A percentile compares a stretch with the other conserved stretches of the same genome.
These are phyloP conservation scores for Xylariaceae sp. DNA, from an alignment of 2,329 filamentous ascomycete genomes.

Conservation along the genomic window DNA sequence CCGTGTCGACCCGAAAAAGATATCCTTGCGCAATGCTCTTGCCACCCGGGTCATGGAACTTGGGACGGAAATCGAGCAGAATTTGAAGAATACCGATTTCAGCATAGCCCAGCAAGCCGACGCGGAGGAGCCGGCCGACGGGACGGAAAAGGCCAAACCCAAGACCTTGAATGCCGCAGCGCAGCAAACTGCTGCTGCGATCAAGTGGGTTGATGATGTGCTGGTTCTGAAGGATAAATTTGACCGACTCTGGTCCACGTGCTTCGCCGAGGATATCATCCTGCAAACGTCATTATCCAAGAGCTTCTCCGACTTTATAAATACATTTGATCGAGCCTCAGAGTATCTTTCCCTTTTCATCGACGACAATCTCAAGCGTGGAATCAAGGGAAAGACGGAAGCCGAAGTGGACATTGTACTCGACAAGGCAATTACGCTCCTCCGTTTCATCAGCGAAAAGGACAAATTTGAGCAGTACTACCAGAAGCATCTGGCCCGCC, in stretches of 20 bases:
- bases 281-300: constrained; percentile 82
- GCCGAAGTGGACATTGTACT: constrained; percentile 80
- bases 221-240: constrained; percentile 86
- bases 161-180: constrained; percentile 64
- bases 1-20: constrained; percentile 75
- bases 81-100: constrained; percentile 59
- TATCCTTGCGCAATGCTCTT: constrained; percentile 69
- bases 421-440: constrained; percentile 85
- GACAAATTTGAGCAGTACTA: constrained; percentile 97
- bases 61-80: constrained; percentile 79
- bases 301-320: constrained; percentile 93
- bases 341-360: constrained; percentile 97
- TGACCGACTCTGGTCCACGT: constrained; percentile 72
- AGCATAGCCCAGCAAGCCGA: constrained; percentile 42
- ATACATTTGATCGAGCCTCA: constrained; percentile 79
- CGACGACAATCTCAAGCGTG: constrained; percentile 93
- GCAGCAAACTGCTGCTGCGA: constrained; percentile 81
- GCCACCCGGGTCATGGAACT: constrained; percentile 77
- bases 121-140: constrained; percentile 46
- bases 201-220: constrained; percentile 95
- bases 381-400: constrained; percentile 91
- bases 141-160: constrained; percentile 50
- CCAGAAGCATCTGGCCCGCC: constrained; percentile 91
- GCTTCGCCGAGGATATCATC: constrained; percentile 75
- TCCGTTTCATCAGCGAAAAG: constrained; percentile 88